Percentiles rank a stretch among this genome's conserved stretches.
Conservation (phyloP, 2,329 filamentous ascomycete species). For the Cadophora gregata region DNA sequence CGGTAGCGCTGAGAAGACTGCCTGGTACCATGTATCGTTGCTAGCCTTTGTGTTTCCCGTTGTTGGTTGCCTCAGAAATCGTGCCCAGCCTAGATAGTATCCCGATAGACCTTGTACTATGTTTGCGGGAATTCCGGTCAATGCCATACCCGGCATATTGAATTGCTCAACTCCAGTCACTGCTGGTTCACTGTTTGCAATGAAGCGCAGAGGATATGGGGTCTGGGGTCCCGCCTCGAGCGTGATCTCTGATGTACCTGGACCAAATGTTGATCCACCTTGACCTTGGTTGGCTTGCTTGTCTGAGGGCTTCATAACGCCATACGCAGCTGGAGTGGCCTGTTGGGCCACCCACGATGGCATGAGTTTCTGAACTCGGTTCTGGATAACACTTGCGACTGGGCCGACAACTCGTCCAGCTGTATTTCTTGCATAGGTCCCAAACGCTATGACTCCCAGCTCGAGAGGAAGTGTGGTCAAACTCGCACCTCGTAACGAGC, state of each 20-base stretch:
- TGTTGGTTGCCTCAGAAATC: constrained; percentile 48
- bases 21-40: constrained; percentile 60
- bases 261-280: constrained; percentile 46
- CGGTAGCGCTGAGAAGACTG: constrained; percentile 62
- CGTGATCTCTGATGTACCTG: constrained; percentile 39
- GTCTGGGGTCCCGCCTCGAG: constrained; percentile 56
- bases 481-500: constrained; percentile 68
- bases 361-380: constrained; percentile 45
- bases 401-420: constrained; percentile 54
- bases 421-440: constrained; percentile 45
- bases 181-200: constrained; percentile 54
- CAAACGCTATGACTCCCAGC: constrained; percentile 63
- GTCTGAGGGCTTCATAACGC: constrained; percentile 44
- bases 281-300: constrained; percentile 46
- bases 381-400: constrained; percentile 51
- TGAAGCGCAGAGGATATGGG: constrained; percentile 60
- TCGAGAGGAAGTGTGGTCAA: constrained; percentile 69
- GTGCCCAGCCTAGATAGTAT: constrained; percentile 70
- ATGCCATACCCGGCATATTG: constrained; percentile 59
- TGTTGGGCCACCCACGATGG: constrained; percentile 41
- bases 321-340: constrained; percentile 45
- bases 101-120: constrained; percentile 61
- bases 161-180: constrained; percentile 43
- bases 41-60: constrained; percentile 37
- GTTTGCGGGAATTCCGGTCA: constrained; percentile 58